Evolutionary conservation across 768 basidiomycete species (phyloP).

Genomic region (Roridomyces roridus): DNA sequence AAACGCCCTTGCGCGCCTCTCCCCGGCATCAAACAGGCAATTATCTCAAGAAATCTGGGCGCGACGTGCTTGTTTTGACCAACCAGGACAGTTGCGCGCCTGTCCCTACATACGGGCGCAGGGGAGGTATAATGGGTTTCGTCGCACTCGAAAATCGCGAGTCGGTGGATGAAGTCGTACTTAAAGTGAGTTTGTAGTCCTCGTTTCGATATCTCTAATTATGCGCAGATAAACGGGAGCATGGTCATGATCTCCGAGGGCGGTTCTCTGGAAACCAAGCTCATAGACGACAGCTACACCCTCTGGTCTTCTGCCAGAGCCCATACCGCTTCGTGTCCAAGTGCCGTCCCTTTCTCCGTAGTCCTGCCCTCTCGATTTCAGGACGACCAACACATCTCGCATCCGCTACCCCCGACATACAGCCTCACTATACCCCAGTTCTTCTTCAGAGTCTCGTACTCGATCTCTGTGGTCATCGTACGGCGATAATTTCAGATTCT

Average conservation of each 20-base stretch:
- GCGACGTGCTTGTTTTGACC: conserved; percentile 48
- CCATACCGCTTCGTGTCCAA: conserved; percentile 41
- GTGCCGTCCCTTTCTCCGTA: conserved; percentile 47
- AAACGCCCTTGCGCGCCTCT: conserved; percentile 44
- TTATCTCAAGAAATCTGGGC: conserved; percentile 46
- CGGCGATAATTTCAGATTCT: conserved; percentile 50
- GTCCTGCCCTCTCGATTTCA: conserved; percentile 53
- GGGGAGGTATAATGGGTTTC: conserved; percentile 46
- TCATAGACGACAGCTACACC: conserved; percentile 38
- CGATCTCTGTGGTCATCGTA: conserved; percentile 48
- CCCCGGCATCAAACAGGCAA: conserved; percentile 37
- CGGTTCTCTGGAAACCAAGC: conserved; percentile 39
- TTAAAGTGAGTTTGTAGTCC: conserved; percentile 48
- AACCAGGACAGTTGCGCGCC: conserved; percentile 49
- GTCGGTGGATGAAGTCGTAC: conserved; percentile 45
- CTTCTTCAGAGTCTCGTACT: conserved; percentile 49
- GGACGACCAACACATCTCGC: conserved; percentile 33
- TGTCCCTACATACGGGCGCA: conserved; percentile 53
- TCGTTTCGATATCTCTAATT: neutral
- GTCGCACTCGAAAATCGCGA: conserved; percentile 46
- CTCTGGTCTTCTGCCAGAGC: conserved; percentile 43
- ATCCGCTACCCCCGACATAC: conserved; percentile 58
- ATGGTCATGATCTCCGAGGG: conserved; percentile 44
- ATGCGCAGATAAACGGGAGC: conserved; percentile 47
- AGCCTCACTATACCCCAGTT: conserved; percentile 43